These are phyloP conservation scores for Alternaria panax DNA, from an alignment of 2,329 filamentous ascomycete species.

Conservation along the genomic window DNA sequence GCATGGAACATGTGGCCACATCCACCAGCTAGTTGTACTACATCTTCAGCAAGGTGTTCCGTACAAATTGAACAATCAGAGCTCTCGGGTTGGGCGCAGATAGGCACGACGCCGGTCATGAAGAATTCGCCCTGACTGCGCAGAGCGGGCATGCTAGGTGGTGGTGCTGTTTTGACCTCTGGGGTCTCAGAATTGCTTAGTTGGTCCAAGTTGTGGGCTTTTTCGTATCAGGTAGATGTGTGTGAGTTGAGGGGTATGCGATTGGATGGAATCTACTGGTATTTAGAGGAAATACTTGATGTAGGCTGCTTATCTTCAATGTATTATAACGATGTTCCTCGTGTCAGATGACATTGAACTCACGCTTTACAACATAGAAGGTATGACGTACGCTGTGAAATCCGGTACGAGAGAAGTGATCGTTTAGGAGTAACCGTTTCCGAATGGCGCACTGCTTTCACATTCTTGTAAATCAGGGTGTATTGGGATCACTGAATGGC, in stretches of 20 bases:
- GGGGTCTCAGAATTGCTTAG: background rate
- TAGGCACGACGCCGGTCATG: background rate
- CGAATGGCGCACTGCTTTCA: background rate
- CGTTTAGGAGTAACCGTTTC: background rate
- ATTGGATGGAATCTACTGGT: background rate
- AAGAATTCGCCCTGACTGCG: conserved; percentile 10
- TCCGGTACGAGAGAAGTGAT: background rate
- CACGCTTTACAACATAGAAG: background rate
- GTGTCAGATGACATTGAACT: background rate
- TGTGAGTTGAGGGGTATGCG: background rate
- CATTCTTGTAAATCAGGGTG: background rate
- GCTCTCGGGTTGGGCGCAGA: background rate
- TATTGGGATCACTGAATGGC: background rate
- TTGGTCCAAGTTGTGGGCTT: background rate
- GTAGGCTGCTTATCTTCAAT: background rate
- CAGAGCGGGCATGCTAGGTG: background rate
- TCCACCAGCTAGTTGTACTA: conserved; percentile 1
- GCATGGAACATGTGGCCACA: conserved; percentile 9
- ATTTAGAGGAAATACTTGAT: background rate
- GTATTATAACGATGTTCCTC: background rate
- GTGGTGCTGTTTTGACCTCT: background rate
- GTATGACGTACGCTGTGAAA: background rate
- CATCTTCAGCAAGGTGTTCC: background rate
- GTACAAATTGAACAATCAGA: conserved; percentile 1
- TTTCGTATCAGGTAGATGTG: background rate